These are phyloP conservation scores for Candida pini DNA, from an alignment of 805 yeast species.

Conservation along the genomic window DNA sequence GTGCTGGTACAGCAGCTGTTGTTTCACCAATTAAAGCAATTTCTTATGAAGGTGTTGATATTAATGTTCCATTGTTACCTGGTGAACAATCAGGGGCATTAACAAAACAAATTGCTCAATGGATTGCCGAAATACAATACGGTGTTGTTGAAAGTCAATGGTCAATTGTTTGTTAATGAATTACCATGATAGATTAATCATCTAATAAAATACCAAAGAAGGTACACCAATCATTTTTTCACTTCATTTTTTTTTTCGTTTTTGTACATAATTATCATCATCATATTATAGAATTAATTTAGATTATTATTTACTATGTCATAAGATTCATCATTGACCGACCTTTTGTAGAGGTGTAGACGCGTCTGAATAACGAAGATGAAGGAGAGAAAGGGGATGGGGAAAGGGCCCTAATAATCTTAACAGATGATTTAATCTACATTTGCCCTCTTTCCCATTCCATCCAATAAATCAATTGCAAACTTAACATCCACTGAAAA, in stretches of 20 bases:
- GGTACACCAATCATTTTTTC: not conserved
- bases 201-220: not conserved
- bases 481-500: no score
- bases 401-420: no score
- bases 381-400: not conserved
- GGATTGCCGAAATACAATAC: slow-evolving; percentile 90
- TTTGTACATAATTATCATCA: not conserved
- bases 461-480: no score
- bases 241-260: not conserved
- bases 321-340: no score
- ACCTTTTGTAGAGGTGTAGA: no score
- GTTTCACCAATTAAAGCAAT: slow-evolving; percentile 90
- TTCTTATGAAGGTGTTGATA: slow-evolving; percentile 70
- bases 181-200: not conserved
- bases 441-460: no score
- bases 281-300: no score
- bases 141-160: slow-evolving; percentile 70
- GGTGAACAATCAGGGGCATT: slow-evolving; percentile 78
- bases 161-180: slow-evolving; percentile 29
- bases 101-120: slow-evolving; percentile 69
- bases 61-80: slow-evolving; percentile 70
- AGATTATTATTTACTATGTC: no score
- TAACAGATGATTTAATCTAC: no score
- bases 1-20: slow-evolving; percentile 96
- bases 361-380: no score